A percentile compares a stretch with the other conserved stretches of the same genome.
phyloP scores from a whole-genome alignment of 208 protist genomes.

The Crithidia thermophila region DNA sequence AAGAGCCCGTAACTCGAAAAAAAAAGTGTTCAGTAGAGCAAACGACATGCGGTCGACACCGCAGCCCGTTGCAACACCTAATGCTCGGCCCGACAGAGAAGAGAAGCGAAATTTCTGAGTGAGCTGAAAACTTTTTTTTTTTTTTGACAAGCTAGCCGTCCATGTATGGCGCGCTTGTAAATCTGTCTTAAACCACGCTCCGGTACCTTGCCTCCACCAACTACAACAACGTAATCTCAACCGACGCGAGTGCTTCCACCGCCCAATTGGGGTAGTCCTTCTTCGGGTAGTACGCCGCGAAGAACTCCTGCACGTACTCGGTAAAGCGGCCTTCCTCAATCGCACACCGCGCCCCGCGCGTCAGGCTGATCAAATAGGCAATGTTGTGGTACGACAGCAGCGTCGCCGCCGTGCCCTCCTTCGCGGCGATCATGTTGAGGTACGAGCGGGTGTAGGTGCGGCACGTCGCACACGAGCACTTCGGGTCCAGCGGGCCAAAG shows the following conservation, averaged over 20 bases:
- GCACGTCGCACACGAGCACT: slow-evolving; percentile 94
- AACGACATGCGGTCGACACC: too few relatives aligned
- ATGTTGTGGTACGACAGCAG: slow-evolving; percentile 99
- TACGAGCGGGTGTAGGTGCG: slow-evolving; percentile 94
- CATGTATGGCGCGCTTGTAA: too few relatives aligned
- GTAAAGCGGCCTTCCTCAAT: slow-evolving; percentile 85
- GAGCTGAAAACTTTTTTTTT: neutral
- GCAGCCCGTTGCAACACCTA: too few relatives aligned
- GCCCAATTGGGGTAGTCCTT: slow-evolving; percentile 90
- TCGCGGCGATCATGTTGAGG: slow-evolving; percentile 89
- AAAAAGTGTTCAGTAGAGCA: too few relatives aligned
- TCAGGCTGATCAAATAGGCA: slow-evolving; percentile 95
- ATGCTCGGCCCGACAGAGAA: too few relatives aligned
- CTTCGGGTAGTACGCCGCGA: slow-evolving; percentile 79
- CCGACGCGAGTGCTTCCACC: slow-evolving; percentile 81
- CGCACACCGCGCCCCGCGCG: slow-evolving; percentile 80
- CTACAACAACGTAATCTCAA: slow-evolving; percentile 75
- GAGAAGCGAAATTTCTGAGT: neutral
- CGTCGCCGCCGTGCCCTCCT: slow-evolving; percentile 90
- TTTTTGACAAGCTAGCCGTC: too few relatives aligned
- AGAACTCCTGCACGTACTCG: slow-evolving; percentile 89
- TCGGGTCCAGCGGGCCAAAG: slow-evolving; percentile 78
- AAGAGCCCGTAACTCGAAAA: too few relatives aligned
- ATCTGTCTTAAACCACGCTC: too few relatives aligned
- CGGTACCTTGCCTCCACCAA: too few relatives aligned